Evolutionary conservation across 805 yeast genomes (phyloP).

Genomic region (Limtongozyma cylindracea): DNA sequence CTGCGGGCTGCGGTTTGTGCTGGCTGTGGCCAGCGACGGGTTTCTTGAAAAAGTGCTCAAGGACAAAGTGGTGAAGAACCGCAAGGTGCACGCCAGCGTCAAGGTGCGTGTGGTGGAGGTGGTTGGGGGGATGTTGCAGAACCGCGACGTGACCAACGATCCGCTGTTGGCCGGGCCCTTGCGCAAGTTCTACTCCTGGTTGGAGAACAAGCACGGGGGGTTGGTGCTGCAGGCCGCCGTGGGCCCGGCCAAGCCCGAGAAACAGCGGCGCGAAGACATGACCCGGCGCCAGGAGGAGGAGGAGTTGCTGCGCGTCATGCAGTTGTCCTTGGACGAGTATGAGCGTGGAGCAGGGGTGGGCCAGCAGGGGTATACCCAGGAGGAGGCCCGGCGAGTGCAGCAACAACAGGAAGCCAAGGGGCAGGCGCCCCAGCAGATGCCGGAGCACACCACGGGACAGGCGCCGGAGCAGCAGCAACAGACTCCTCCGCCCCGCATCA

Average conservation of each 20-base stretch:
- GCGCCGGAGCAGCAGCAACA: too few relatives aligned
- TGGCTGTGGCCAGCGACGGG: constrained; percentile 14
- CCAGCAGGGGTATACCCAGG: too few relatives aligned
- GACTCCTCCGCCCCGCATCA: constrained; percentile 7
- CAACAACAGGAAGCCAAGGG: too few relatives aligned
- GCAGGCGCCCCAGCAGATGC: too few relatives aligned
- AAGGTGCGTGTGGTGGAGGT: constrained; percentile 42
- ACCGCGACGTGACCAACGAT: constrained; percentile 40
- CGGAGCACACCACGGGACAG: too few relatives aligned
- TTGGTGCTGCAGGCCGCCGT: constrained; percentile 15
- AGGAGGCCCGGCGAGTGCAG: too few relatives aligned
- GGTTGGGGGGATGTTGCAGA: constrained; percentile 38
- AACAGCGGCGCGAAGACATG: constrained; percentile 18
- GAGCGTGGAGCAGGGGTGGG: too few relatives aligned
- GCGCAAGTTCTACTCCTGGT: constrained; percentile 29
- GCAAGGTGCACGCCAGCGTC: constrained; percentile 36
- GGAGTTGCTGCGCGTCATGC: constrained; percentile 54
- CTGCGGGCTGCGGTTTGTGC: constrained; percentile 18
- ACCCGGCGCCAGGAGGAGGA: constrained; percentile 43
- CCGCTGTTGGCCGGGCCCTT: constrained; percentile 56
- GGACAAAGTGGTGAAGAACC: constrained; percentile 22
- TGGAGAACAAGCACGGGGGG: constrained; percentile 13
- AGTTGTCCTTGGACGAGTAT: constrained; percentile 46
- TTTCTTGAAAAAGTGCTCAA: constrained; percentile 9
- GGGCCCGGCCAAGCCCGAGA: constrained; percentile 29